These are phyloP conservation scores for Lophiotrema nucula DNA, from an alignment of 495 filamentous ascomycete genomes.

Conservation along the genomic window DNA sequence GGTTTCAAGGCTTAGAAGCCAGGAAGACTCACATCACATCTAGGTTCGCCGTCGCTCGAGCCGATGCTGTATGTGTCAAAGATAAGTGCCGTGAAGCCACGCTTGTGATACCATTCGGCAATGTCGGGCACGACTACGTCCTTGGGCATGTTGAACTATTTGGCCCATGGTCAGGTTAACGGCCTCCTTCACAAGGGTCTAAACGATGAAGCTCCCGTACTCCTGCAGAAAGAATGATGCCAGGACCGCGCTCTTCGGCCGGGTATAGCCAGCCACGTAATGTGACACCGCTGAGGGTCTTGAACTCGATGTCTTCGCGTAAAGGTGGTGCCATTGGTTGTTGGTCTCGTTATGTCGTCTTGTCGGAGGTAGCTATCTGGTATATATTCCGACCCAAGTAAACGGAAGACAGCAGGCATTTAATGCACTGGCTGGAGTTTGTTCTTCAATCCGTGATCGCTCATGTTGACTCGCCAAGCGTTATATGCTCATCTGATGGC, in stretches of 20 bases:
- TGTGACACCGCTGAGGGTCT: background rate
- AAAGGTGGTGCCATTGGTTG: background rate
- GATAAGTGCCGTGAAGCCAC: no score
- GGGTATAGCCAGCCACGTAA: background rate
- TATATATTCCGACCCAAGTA: no score
- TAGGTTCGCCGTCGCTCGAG: no score
- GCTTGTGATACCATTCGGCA: background rate
- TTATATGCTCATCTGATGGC: no score
- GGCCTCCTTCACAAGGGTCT: background rate
- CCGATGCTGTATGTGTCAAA: no score
- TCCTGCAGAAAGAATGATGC: conserved; percentile 6
- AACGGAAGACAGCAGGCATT: no score
- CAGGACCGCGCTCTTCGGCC: background rate
- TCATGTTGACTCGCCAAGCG: no score
- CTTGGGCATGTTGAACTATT: conserved; percentile 3
- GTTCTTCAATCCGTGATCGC: no score
- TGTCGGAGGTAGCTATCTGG: background rate
- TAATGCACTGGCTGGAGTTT: no score
- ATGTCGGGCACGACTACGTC: background rate
- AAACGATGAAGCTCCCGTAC: background rate
- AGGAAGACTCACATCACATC: no score
- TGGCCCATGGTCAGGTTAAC: background rate
- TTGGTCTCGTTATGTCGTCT: background rate
- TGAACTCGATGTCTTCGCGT: background rate
- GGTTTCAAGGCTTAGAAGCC: background rate